Evolutionary conservation across 148 eudicot genomes (phyloP), one percentile per base, ranked within the genome.

Genomic region (Silene latifolia): DNA sequence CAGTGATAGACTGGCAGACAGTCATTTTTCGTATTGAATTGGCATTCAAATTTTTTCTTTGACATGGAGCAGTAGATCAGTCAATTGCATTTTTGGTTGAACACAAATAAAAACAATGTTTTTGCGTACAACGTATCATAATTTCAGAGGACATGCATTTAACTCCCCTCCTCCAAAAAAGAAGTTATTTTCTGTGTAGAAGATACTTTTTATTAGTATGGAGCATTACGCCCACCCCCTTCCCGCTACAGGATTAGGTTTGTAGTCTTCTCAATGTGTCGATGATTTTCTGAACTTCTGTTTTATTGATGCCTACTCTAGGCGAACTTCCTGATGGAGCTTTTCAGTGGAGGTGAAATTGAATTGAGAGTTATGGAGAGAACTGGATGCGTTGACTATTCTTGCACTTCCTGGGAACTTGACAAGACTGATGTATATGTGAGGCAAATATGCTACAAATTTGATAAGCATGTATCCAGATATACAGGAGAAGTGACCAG

Each of bases 401-500:
- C 99, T 76, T 82, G 84, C 72, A 84, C 90, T 72, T 83, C 93
- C 19, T 95, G 99, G 99, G 97, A 92, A 85, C 74, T 83, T 51
- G 94, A 90, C 56, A 92, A 95, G 82, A 85, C 76, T 15, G 98
- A 95, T 58, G 86, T 86, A 32, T 85, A 81, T 75, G 96, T 89
- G 81, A 90, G 99, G 80, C 96, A 88, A 71, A 74, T 86, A 56
- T 83, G 95, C 82, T 95, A 90, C 85, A 90, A 87, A 78, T 92
- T 89, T 79, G 93, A 90, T 69, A 86, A 88, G 81, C 76, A 73
- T 51, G 76, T 90, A 62, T 95, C 97, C 25, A 91, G 92, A 69
- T 90, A 87, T 71, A 80, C 87, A 80, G 99, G 97, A 78, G 99
- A 95, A 81, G 99, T 95, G 74, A 92, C 97, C 57, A 92, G 92